Evolutionary conservation across 2,329 filamentous ascomycete genomes (phyloP), one percentile per base, ranked within the genome.

Genomic region (Botrytis cinerea): DNA sequence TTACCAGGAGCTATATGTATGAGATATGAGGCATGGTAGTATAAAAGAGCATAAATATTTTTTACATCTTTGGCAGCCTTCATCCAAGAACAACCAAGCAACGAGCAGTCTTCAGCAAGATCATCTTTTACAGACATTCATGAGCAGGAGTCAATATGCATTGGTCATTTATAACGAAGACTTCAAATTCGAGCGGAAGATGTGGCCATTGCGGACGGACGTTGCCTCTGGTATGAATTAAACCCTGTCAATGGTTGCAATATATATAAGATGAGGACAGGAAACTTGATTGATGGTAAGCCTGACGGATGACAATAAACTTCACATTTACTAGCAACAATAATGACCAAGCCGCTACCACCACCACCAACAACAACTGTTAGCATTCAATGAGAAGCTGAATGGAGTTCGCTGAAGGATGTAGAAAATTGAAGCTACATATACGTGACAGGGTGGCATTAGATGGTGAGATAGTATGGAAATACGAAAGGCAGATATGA

Each of bases 271-370:
- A 54, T n/a, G 25, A 4, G 48, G 5, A 25, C 6, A 28, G n/a
- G 0, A 0, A 57, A 18, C 3, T 28, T 3, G 7, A 28, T 7
- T 32, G n/a, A 25, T 18, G 28, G 51, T 25, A 57, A 57, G 14
- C n/a, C 14, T 7, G 18, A 57, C 8, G 25, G 28, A 28, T 28
- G 7, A 57, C 14, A 57, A 32, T 18, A 14, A 9, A 28, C 1
- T 57, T 2, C n/a, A 57, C 14, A 57, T 18, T n/a, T 18, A 18
- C 14, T 9, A 28, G n/a, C 51, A 2, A 32, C 1, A 18, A 28
- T 8, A 28, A 7, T 4, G n/a, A 16, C 14, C 1, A 54, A 4
- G 1, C 7, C 6, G 16, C 2, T 18, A 1, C 14, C 0, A 18
- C 2, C 14, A 18, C 2, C 6, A 4, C 7, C 14, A 18, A 8